phyloP scores from a whole-genome alignment of 192 early-diverging fungal genomes.

The Haplosporangium gracile region DNA sequence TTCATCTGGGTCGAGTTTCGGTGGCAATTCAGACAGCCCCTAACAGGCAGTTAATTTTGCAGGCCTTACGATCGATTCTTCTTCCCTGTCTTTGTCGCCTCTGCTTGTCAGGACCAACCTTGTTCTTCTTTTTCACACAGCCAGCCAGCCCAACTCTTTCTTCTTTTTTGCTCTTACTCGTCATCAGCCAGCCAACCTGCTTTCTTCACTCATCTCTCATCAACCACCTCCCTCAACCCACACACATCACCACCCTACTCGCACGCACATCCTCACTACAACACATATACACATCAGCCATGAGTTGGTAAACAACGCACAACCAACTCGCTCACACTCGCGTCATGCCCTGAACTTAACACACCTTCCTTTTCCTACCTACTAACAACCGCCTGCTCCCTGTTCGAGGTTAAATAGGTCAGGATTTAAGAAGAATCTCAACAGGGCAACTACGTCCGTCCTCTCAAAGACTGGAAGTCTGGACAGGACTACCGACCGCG shows the following conservation, averaged over 20 bases:
- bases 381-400: not conserved
- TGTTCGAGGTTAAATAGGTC: constrained; percentile 58
- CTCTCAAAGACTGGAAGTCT: constrained; percentile 71
- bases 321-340: not conserved
- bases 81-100: not conserved
- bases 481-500: constrained; percentile 85
- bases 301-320: not conserved
- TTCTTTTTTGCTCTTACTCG: not conserved
- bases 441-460: constrained; percentile 79
- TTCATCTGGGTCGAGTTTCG: not conserved
- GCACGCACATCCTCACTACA: not conserved
- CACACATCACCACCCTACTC: not conserved
- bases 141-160: not conserved
- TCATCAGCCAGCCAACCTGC: not conserved
- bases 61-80: not conserved
- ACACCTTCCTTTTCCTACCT: not conserved
- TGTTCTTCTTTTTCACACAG: not conserved
- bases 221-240: not conserved
- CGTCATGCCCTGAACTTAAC: not conserved
- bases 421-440: constrained; percentile 88
- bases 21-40: not conserved
- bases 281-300: not conserved
- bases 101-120: too few relatives aligned
- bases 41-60: too few relatives aligned
- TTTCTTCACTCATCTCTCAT: not conserved